Evolutionary conservation across 257 asterid genomes (phyloP).

Genomic region (Plectranthus barbatus): DNA sequence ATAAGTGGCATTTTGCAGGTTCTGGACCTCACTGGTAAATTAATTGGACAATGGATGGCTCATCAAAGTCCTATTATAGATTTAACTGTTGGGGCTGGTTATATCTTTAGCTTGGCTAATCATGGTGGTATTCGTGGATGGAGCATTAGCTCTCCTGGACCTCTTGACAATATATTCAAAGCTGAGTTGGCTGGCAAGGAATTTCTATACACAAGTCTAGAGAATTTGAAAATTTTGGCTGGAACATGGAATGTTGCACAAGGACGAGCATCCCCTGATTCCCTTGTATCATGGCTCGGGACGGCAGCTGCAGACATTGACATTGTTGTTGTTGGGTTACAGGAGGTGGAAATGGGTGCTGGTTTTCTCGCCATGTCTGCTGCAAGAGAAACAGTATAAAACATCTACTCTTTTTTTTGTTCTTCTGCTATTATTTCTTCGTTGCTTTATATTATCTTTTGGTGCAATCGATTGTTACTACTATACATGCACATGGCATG

Average conservation of each 20-base stretch:
- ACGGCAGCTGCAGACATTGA: slow-evolving; percentile 65
- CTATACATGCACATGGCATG: no score
- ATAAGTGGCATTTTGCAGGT: slow-evolving; percentile 76
- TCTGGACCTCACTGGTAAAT: slow-evolving; percentile 72
- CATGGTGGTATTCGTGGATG: slow-evolving; percentile 99
- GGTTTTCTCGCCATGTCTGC: slow-evolving; percentile 99
- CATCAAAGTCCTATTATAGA: slow-evolving; percentile 72
- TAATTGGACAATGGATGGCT: slow-evolving; percentile 84
- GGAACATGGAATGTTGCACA: slow-evolving; percentile 99
- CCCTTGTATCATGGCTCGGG: slow-evolving; percentile 88
- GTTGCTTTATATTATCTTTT: background rate
- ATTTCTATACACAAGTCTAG: slow-evolving; percentile 64
- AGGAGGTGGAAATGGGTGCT: slow-evolving; percentile 99
- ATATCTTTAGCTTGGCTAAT: slow-evolving; percentile 68
- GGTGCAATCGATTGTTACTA: no score
- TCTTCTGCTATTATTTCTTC: background rate
- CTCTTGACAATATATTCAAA: slow-evolving; percentile 52
- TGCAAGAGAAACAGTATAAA: slow-evolving; percentile 90
- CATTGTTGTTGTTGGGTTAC: slow-evolving; percentile 80
- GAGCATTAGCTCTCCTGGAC: slow-evolving; percentile 84
- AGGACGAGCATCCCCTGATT: slow-evolving; percentile 85
- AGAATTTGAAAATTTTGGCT: slow-evolving; percentile 76
- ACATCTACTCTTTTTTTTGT: slow-evolving; percentile 11
- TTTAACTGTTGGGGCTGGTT: slow-evolving; percentile 63
- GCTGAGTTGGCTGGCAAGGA: slow-evolving; percentile 76